Evolutionary conservation across 768 basidiomycete genomes (phyloP), one percentile per base, ranked within the genome.

Genomic region (Amanita muscaria): DNA sequence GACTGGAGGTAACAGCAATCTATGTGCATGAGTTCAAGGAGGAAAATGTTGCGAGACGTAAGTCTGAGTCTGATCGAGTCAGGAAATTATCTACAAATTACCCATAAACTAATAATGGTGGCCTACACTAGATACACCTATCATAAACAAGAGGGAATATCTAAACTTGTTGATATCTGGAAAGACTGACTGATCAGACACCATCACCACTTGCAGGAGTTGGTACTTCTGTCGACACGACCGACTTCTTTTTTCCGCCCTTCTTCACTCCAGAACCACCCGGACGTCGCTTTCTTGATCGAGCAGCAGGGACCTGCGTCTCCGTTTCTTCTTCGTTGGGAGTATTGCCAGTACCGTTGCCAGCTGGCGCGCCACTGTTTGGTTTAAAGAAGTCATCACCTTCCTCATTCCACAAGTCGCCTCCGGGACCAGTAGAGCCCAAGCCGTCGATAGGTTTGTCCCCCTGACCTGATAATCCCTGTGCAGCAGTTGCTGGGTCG

Each of bases 351-450:
- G 36, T 21, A 12, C 48, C 64, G 34, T 55, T 55, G 18, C 46
- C 48, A 25, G 43, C 47, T 31, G 58, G 43, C 14, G 63, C 51
- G 18, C 54, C 47, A 6, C 62, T 64, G 16, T 71, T 60, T 49
- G 83, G 82, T 0, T 80, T 83, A 54, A 89, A 89, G 64, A 89
- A 89, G 54, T 86, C 83, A 52, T 89, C 87, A 12, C 86, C 87
- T 56, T 89, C 87, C 36, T 89, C 87, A 51, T 83, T 80, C 87
- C 87, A 89, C 16, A 89, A 61, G 55, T 89, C 87, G 39, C 77
- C 77, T 23, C 55, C 70, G 63, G 56, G 62, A 44, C 54, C 69
- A 39, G 59, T 68, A 50, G 45, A 60, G 44, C 40, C 61, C 47
- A 51, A 59, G 51, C 47, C 60, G 42, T 53, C 65, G 12, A 58